Evolutionary conservation across 2,329 filamentous ascomycete genomes (phyloP).

Genomic region (Macrophomina phaseolina): DNA sequence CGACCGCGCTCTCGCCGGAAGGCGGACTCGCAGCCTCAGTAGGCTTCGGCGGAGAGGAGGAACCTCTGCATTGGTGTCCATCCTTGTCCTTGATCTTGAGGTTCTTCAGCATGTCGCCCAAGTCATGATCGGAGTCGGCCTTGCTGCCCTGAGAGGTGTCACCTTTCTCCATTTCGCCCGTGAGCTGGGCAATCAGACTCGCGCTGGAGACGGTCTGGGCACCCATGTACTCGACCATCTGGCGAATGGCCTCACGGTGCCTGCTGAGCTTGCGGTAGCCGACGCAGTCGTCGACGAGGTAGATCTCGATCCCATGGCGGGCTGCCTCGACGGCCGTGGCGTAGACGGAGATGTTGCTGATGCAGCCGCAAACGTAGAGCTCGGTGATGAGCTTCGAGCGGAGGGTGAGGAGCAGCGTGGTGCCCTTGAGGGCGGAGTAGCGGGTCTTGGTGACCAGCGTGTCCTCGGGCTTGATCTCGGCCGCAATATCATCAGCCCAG

Average conservation of each 20-base stretch:
- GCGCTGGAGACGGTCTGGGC: constrained; percentile 67
- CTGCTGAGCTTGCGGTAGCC: constrained; percentile 75
- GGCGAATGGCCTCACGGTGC: constrained; percentile 72
- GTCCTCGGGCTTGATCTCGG: constrained; percentile 60
- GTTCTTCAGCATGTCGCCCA: constrained; percentile 22
- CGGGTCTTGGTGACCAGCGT: constrained; percentile 70
- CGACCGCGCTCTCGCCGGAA: neutral
- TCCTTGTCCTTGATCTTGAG: constrained; percentile 23
- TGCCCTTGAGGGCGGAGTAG: constrained; percentile 86
- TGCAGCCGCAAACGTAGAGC: constrained; percentile 83
- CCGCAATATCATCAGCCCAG: constrained; percentile 56
- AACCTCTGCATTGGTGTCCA: neutral
- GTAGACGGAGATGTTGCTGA: constrained; percentile 87
- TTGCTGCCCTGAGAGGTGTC: constrained; percentile 6
- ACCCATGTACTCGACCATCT: constrained; percentile 76
- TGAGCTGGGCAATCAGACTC: constrained; percentile 59
- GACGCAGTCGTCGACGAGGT: constrained; percentile 85
- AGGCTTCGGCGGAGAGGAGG: constrained; percentile 10
- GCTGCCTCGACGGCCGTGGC: constrained; percentile 92
- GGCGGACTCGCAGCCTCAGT: neutral
- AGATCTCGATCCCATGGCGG: constrained; percentile 84
- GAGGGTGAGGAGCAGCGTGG: constrained; percentile 74
- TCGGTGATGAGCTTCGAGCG: constrained; percentile 89
- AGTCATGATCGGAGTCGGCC: neutral
- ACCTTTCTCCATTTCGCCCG: constrained; percentile 18